Percentiles rank a stretch among this genome's conserved stretches.
Conservation (phyloP, 2,329 filamentous ascomycete species). For the Penicillium sp. region DNA sequence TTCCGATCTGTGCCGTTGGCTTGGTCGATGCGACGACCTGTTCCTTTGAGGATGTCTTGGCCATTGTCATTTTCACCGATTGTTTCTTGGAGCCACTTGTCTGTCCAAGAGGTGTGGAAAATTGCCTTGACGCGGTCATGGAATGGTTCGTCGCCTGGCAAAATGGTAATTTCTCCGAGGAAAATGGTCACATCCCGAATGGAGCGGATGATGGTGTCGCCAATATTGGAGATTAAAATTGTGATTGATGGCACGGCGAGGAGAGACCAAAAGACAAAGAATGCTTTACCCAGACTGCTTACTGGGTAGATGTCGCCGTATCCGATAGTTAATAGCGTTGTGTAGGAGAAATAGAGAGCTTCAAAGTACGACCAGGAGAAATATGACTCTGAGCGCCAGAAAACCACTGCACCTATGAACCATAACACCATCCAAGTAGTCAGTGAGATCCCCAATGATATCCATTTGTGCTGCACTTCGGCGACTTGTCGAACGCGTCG, state of each 20-base stretch:
- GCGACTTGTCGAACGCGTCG: slow-evolving; percentile 44
- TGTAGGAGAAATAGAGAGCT: slow-evolving; percentile 40
- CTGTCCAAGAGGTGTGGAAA: slow-evolving; percentile 22
- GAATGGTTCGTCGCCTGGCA: slow-evolving; percentile 49
- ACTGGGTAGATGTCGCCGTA: slow-evolving; percentile 38
- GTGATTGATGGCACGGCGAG: slow-evolving; percentile 41
- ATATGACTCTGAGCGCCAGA: slow-evolving; percentile 34
- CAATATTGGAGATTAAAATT: slow-evolving; percentile 41
- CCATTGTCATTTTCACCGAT: slow-evolving; percentile 6
- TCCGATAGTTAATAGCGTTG: slow-evolving; percentile 40
- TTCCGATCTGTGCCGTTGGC: slow-evolving; percentile 16
- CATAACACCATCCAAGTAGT: slow-evolving; percentile 44
- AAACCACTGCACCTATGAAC: slow-evolving; percentile 41
- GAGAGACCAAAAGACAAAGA: slow-evolving; percentile 43
- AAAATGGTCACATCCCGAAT: slow-evolving; percentile 57
- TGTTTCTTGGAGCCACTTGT: slow-evolving; percentile 16
- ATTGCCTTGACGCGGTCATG: slow-evolving; percentile 26
- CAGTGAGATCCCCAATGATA: slow-evolving; percentile 38
- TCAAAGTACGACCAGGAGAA: slow-evolving; percentile 39
- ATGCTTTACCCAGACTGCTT: slow-evolving; percentile 36
- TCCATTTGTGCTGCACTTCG: slow-evolving; percentile 42
- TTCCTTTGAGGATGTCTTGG: slow-evolving; percentile 2
- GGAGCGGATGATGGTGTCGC: slow-evolving; percentile 47
- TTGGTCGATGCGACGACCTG: slow-evolving; percentile 4
- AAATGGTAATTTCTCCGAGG: slow-evolving; percentile 54